Evolutionary conservation across 75 land plant species (phyloP).

Genomic region (Selaginella tamariscina): DNA sequence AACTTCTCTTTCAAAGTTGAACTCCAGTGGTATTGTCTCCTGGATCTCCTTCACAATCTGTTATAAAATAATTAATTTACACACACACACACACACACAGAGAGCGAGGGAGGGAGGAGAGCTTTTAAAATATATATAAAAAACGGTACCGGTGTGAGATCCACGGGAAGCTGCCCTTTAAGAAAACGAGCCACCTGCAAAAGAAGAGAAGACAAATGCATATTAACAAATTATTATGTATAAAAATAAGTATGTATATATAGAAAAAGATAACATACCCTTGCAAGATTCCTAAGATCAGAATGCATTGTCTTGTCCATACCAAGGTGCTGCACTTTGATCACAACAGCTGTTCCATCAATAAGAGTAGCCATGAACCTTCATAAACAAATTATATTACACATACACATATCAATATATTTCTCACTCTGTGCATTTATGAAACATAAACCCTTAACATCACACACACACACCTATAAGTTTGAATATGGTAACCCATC

Average conservation of each 20-base stretch:
- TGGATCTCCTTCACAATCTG: conserved; percentile 37
- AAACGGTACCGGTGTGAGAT: conserved; percentile 37
- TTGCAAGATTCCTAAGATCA: conserved; percentile 36
- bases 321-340: conserved; percentile 36
- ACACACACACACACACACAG: not conserved
- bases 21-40: conserved; percentile 31
- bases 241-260: too few relatives aligned
- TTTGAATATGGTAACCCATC: not conserved
- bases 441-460: too few relatives aligned
- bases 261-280: conserved; percentile 22
- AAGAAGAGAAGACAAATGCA: not conserved
- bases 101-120: not conserved
- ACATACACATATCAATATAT: too few relatives aligned
- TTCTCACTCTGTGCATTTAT: too few relatives aligned
- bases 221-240: too few relatives aligned
- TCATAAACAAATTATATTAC: not conserved
- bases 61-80: not conserved
- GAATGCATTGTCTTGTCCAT: conserved; percentile 35
- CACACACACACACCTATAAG: not conserved
- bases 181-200: conserved; percentile 31
- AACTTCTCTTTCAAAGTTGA: conserved; percentile 32
- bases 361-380: conserved; percentile 32
- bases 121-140: too few relatives aligned
- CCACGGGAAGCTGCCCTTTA: conserved; percentile 38
- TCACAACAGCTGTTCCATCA: conserved; percentile 26